Base-by-base conservation (phyloP, 2,329 filamentous ascomycete species). In the Alternaria angustiovoidea region DNA sequence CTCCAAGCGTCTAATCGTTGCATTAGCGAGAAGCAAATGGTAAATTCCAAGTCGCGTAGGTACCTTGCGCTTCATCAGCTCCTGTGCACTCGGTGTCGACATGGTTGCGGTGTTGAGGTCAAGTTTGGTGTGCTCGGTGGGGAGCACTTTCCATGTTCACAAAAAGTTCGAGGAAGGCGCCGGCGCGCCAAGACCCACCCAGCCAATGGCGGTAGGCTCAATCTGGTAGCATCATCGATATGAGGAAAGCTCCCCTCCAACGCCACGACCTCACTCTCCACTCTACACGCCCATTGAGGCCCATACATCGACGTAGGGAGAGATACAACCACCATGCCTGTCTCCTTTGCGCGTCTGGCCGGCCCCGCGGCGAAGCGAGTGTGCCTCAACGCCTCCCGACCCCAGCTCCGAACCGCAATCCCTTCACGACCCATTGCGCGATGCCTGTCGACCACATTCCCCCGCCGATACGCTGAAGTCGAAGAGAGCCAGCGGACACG, bases 301-400 rank as follows among this genome's bases (percentile, higher is more conserved):
- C 62, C 65, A 63, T 62, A 58, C 69, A 62, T 70, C 73, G 72
- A 69, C 67, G 62, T 52, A 61, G 64, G 73, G 68, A 68, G 70
- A 70, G 63, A 51, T 34, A 67, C 61, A 65, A 59, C 69, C 78
- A 83, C 80, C 81, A 93, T 93, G 91, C 86, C 90, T 80, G 85
- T 85, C 68, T 85, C 88, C 73, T 83, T 93, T 77, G 88, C 88
- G 81, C 88, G 91, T 81, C 85, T 93, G 77, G 89, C 89, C 80
- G 86, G 88, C 85, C 87, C 85, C 81, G 85, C 87, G 79, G 89
- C 89, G 80, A 89, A 87, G 82, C 88, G 89, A 73, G 82, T 91
- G 72, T 88, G 85, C 77, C 80, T 88, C 69, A 63, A 65, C 64
- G 84, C 83, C 78, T 82, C 84, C 76, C 83, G 81, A 75, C 78